Evolutionary conservation across 805 yeast species (phyloP).

Genomic region (Pichia phayaonensis): DNA sequence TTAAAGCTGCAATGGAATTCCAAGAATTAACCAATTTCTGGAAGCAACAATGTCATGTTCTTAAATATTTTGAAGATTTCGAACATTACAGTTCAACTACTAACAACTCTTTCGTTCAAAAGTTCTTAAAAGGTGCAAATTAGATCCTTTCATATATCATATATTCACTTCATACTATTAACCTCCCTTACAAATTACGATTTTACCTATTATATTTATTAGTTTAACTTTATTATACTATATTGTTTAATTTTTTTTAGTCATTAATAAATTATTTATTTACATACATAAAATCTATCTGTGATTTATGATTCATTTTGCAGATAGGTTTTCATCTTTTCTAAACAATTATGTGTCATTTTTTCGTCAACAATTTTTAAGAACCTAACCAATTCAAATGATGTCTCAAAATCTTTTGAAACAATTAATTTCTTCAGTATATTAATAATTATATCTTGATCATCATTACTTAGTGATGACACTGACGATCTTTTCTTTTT

Average conservation of each 20-base stretch:
- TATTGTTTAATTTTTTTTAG: neutral
- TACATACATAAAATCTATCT: neutral
- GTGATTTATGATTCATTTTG: neutral
- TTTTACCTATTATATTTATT: slow-evolving; percentile 14
- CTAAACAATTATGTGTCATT: slow-evolving; percentile 31
- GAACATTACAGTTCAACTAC: slow-evolving; percentile 46
- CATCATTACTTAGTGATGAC: slow-evolving; percentile 19
- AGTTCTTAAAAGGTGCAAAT: slow-evolving; percentile 58
- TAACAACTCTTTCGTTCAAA: slow-evolving; percentile 59
- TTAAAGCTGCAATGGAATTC: slow-evolving; percentile 86
- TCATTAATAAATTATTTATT: slow-evolving; percentile 4
- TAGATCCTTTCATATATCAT: slow-evolving; percentile 14
- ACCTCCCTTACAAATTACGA: neutral
- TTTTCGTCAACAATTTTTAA: slow-evolving; percentile 40
- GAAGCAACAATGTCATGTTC: slow-evolving; percentile 82
- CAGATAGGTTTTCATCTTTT: slow-evolving; percentile 15
- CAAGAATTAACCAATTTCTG: slow-evolving; percentile 84
- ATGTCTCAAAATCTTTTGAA: slow-evolving; percentile 41
- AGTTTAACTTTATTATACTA: slow-evolving; percentile 5
- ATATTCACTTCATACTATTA: slow-evolving; percentile 1
- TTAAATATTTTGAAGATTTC: slow-evolving; percentile 71
- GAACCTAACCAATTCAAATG: slow-evolving; percentile 48
- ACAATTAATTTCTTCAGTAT: slow-evolving; percentile 37
- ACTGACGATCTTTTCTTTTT: neutral
- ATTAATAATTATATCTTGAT: slow-evolving; percentile 34